phyloP scores from a whole-genome alignment of 805 yeast genomes.

The Sugiyamaella valdiviana region DNA sequence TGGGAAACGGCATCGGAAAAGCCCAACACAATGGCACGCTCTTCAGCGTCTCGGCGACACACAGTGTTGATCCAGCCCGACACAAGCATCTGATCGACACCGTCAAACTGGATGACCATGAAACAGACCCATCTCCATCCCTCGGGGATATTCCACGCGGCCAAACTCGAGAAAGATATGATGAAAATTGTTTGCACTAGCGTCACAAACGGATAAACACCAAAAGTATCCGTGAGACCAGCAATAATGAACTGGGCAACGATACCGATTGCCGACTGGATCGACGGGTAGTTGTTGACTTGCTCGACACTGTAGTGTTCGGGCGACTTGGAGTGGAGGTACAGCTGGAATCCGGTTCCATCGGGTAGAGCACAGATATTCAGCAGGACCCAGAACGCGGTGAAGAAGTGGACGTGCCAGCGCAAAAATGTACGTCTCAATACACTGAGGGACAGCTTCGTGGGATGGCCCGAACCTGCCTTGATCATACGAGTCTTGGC shows the following conservation, averaged over 20 bases:
- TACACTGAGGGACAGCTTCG: slow-evolving; percentile 20
- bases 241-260: slow-evolving; percentile 38
- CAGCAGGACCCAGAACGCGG: slow-evolving; percentile 34
- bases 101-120: slow-evolving; percentile 34
- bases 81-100: slow-evolving; percentile 36
- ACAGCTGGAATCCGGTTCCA: slow-evolving; percentile 37
- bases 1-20: slow-evolving; percentile 36
- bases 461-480: slow-evolving; percentile 25
- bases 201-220: slow-evolving; percentile 35
- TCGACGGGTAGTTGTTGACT: slow-evolving; percentile 38
- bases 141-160: slow-evolving; percentile 38
- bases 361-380: slow-evolving; percentile 39
- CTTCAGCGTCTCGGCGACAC: slow-evolving; percentile 31
- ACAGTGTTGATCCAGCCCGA: slow-evolving; percentile 40
- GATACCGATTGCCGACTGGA: slow-evolving; percentile 38
- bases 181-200: slow-evolving; percentile 32
- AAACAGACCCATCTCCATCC: slow-evolving; percentile 39
- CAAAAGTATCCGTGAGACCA: slow-evolving; percentile 35
- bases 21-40: slow-evolving; percentile 33
- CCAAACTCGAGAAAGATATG: slow-evolving; percentile 35
- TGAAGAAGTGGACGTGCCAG: slow-evolving; percentile 33
- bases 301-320: slow-evolving; percentile 31
- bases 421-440: slow-evolving; percentile 24
- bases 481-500: slow-evolving; percentile 28
- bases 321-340: slow-evolving; percentile 31